Base-by-base conservation (phyloP, 1,284 basidiomycete species). In the Ceratobasidium theobromae region DNA sequence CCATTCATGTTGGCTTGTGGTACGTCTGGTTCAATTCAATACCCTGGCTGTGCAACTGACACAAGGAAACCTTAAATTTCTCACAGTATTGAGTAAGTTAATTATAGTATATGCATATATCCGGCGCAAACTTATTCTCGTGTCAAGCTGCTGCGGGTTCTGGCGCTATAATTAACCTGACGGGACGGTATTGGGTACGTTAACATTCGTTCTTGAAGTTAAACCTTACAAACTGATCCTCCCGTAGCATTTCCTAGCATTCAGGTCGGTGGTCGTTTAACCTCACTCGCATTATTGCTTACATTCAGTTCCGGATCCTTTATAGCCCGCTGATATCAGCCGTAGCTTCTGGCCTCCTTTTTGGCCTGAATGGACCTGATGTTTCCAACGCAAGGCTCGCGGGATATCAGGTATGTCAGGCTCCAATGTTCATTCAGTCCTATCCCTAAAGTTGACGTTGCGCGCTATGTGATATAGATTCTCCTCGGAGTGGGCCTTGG, bases 311-410 rank as follows among this genome's bases (percentile, higher is more conserved):
- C 48, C 46, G 43, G 33, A 33, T 35, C 6, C 23, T 48, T 49
- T 52, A 28, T 52, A 51, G 54, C 16, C 65, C 65, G 41, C 67
- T 76, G 64, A 21, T 72, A 68, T 69, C 74, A 14, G 45, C 46
- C 35, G 70, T 78, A 64, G 79, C 79, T 25, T 73, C 74, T 14
- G 79, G 78, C 4, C 73, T 80, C 3, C 73, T 81, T 25, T 80
- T 74, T 74, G 79, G 79, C 12, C 67, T 78, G 65, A 71, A 72
- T 46, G 71, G 70, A 14, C 8, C 70, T 33, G 76, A 60, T 38
- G 45, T 60, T 27, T 60, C 55, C 21, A 49, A 45, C 21, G 55
- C 55, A 21, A 46, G 43, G n/a, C 45, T 60, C 4, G 45, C 45
- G 11, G 55, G 55, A 27, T 60, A 48, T 30, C 55, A 60, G 55